Percentiles rank a stretch among this genome's conserved stretches.
Conservation (phyloP, 2,329 filamentous ascomycete genomes). For the Trichoderma hamatum region DNA sequence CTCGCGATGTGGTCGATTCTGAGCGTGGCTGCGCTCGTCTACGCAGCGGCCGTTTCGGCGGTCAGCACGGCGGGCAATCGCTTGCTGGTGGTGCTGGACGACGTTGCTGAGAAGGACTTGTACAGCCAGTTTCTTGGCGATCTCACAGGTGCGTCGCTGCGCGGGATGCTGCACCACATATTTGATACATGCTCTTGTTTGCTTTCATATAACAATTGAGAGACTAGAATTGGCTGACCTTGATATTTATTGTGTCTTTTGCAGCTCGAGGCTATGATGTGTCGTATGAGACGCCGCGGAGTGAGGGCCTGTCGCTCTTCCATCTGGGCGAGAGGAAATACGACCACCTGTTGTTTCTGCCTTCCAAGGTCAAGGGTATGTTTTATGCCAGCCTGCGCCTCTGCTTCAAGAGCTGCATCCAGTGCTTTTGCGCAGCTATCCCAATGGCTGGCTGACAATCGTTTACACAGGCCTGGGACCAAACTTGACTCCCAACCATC, state of each 20-base stretch:
- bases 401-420: neutral
- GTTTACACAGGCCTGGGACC: conserved; percentile 73
- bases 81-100: conserved; percentile 84
- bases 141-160: conserved; percentile 60
- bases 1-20: conserved; percentile 72
- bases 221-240: conserved; percentile 30
- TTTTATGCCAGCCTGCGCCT: neutral
- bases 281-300: conserved; percentile 81
- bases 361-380: conserved; percentile 83
- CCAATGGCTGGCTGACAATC: neutral
- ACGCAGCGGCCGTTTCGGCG: conserved; percentile 70
- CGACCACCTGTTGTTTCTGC: conserved; percentile 88
- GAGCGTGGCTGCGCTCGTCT: conserved; percentile 68
- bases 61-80: conserved; percentile 78
- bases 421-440: neutral
- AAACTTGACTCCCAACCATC: conserved; percentile 78
- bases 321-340: conserved; percentile 83
- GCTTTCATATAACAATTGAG: neutral
- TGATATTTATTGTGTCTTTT: neutral
- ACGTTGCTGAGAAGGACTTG: conserved; percentile 74
- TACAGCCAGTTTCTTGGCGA: conserved; percentile 83
- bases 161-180: neutral
- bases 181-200: neutral
- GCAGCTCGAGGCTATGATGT: conserved; percentile 82
- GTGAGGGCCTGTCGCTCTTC: conserved; percentile 76